These are phyloP conservation scores for Russula ochroleuca DNA, from an alignment of 768 basidiomycete species.

Conservation along the genomic window DNA sequence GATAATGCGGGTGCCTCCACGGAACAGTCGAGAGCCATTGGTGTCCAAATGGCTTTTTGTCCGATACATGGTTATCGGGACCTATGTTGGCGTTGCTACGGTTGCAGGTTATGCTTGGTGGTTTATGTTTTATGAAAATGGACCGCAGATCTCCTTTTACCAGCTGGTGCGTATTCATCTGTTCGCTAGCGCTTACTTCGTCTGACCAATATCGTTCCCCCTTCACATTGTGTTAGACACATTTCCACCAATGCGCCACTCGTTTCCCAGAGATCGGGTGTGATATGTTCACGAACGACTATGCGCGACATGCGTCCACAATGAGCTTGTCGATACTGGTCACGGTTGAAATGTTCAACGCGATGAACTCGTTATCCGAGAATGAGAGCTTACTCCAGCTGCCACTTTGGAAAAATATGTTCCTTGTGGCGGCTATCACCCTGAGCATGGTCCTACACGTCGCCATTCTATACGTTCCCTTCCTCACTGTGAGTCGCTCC, in stretches of 20 bases:
- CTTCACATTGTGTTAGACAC: slow-evolving; percentile 59
- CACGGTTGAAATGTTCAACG: slow-evolving; percentile 95
- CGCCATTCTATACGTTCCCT: slow-evolving; percentile 93
- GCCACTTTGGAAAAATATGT: slow-evolving; percentile 93
- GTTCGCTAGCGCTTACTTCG: background rate
- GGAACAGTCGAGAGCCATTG: slow-evolving; percentile 86
- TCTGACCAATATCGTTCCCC: background rate
- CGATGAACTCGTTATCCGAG: slow-evolving; percentile 96
- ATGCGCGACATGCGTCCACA: slow-evolving; percentile 86
- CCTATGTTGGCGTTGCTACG: slow-evolving; percentile 91
- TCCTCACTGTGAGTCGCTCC: slow-evolving; percentile 72
- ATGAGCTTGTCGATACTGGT: slow-evolving; percentile 96
- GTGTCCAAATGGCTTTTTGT: slow-evolving; percentile 93
- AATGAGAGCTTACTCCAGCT: slow-evolving; percentile 88
- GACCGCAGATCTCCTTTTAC: slow-evolving; percentile 90
- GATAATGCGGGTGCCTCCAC: slow-evolving; percentile 93
- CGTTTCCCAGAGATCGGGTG: slow-evolving; percentile 90
- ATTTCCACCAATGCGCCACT: slow-evolving; percentile 89
- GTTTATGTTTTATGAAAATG: slow-evolving; percentile 88
- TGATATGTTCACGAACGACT: slow-evolving; percentile 88
- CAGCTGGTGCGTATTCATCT: slow-evolving; percentile 66
- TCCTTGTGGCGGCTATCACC: slow-evolving; percentile 82
- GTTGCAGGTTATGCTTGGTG: slow-evolving; percentile 99
- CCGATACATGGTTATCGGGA: slow-evolving; percentile 89
- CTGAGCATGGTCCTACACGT: slow-evolving; percentile 92